Evolutionary conservation across 2,329 filamentous ascomycete genomes (phyloP).

Genomic region (Stromatinia cepivora): DNA sequence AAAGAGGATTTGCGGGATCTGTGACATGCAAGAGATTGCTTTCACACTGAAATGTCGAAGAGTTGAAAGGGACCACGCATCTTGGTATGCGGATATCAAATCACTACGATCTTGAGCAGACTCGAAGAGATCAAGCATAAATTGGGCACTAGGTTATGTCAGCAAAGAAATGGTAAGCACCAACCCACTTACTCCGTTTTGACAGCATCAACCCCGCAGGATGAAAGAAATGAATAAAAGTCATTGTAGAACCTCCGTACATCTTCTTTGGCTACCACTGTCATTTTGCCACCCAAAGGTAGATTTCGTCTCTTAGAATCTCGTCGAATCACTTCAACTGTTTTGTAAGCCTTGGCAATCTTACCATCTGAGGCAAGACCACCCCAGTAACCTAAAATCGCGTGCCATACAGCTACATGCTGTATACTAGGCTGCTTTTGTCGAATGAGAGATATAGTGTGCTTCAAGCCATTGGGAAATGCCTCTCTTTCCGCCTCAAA

Average conservation of each 20-base stretch:
- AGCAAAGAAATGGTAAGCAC: neutral
- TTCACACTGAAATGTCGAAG: constrained; percentile 76
- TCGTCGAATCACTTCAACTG: constrained; percentile 57
- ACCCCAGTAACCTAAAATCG: constrained; percentile 85
- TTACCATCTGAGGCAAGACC: constrained; percentile 74
- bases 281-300: constrained; percentile 63
- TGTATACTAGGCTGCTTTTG: constrained; percentile 69
- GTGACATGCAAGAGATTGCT: constrained; percentile 93
- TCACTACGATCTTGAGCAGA: constrained; percentile 68
- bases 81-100: constrained; percentile 75
- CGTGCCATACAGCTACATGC: constrained; percentile 93
- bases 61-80: constrained; percentile 79
- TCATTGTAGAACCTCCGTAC: constrained; percentile 79
- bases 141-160: constrained; percentile 59
- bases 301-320: constrained; percentile 50
- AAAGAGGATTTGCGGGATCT: constrained; percentile 83
- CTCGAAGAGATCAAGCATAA: constrained; percentile 76
- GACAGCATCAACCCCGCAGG: constrained; percentile 76
- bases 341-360: constrained; percentile 78
- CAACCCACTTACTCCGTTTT: constrained; percentile 69
- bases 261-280: constrained; percentile 72
- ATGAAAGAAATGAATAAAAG: constrained; percentile 80
- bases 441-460: constrained; percentile 68
- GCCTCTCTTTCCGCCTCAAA: constrained; percentile 82
- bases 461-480: constrained; percentile 79